These are phyloP conservation scores for Nitzschia sp. DNA, from an alignment of 108 stramenopile genomes.

Conservation along the genomic window DNA sequence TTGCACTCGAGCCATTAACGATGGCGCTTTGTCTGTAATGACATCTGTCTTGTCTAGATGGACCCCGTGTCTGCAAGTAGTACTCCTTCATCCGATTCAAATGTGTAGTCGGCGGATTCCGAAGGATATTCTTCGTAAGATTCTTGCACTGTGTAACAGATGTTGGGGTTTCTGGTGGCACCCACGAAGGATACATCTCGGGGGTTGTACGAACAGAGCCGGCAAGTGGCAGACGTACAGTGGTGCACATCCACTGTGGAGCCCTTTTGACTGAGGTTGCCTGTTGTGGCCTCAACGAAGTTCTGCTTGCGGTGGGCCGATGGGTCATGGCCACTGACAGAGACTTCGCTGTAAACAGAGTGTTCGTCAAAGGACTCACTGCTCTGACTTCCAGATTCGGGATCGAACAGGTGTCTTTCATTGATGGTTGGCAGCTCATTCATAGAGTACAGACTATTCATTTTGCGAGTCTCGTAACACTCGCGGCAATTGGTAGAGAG, in stretches of 20 bases:
- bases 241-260: slow-evolving; percentile 46
- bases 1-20: too few relatives aligned
- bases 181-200: slow-evolving; percentile 25
- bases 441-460: slow-evolving; percentile 14
- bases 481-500: slow-evolving; percentile 46
- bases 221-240: slow-evolving; percentile 44
- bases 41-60: neutral
- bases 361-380: slow-evolving; percentile 17
- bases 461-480: slow-evolving; percentile 39
- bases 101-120: neutral
- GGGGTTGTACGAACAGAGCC: slow-evolving; percentile 31
- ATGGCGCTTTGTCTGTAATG: neutral
- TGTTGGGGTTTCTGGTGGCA: neutral
- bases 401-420: slow-evolving; percentile 27
- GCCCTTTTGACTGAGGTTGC: slow-evolving; percentile 26
- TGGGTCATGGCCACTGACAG: slow-evolving; percentile 5
- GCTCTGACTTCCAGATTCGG: neutral
- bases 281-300: slow-evolving; percentile 6
- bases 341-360: slow-evolving; percentile 4
- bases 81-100: neutral
- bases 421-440: slow-evolving; percentile 29
- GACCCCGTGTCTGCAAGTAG: neutral
- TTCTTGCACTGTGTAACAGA: neutral
- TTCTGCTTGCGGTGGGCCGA: slow-evolving; percentile 20
- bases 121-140: neutral